Conservation (phyloP, 352 stramenopile species). For the Pythium brassicae region DNA sequence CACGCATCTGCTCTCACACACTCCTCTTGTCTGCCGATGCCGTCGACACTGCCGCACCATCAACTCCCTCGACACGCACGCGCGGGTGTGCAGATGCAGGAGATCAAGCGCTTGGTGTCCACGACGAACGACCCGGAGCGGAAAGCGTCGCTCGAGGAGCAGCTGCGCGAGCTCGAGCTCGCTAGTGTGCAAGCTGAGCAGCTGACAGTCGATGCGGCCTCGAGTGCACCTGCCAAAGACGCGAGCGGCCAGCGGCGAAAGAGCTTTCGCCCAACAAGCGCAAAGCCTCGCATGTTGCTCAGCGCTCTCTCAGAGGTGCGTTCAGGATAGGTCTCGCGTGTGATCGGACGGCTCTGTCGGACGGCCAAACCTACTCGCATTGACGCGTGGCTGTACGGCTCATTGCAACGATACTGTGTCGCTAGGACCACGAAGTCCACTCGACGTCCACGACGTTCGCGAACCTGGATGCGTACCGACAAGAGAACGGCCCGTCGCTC, state of each 20-base stretch:
- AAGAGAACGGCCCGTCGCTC: slow-evolving; percentile 31
- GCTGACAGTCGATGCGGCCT: slow-evolving; percentile 4
- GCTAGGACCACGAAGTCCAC: slow-evolving; percentile 52
- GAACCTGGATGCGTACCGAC: slow-evolving; percentile 31
- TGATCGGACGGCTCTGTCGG: no score
- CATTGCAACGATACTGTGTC: no score
- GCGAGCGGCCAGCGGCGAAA: slow-evolving; percentile 32
- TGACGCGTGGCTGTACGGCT: no score
- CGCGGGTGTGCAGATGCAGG: slow-evolving; percentile 44
- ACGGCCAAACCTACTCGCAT: no score
- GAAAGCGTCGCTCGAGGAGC: slow-evolving; percentile 53
- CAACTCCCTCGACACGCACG: not conserved
- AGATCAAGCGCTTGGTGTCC: slow-evolving; percentile 76
- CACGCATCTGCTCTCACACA: no score
- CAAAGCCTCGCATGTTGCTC: slow-evolving; percentile 56
- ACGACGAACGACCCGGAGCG: slow-evolving; percentile 61
- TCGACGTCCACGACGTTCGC: slow-evolving; percentile 35
- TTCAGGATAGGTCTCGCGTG: no score
- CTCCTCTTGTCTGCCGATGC: not conserved
- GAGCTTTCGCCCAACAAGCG: slow-evolving; percentile 63
- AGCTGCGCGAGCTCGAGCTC: slow-evolving; percentile 61
- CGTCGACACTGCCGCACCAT: no score
- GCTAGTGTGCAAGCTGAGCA: slow-evolving; percentile 46
- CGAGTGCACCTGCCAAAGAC: not conserved
- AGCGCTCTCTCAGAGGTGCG: slow-evolving; percentile 46